Percentiles rank a stretch among this genome's conserved stretches.
Conservation (phyloP, 495 filamentous ascomycete genomes). For the Penicillium arizonense region DNA sequence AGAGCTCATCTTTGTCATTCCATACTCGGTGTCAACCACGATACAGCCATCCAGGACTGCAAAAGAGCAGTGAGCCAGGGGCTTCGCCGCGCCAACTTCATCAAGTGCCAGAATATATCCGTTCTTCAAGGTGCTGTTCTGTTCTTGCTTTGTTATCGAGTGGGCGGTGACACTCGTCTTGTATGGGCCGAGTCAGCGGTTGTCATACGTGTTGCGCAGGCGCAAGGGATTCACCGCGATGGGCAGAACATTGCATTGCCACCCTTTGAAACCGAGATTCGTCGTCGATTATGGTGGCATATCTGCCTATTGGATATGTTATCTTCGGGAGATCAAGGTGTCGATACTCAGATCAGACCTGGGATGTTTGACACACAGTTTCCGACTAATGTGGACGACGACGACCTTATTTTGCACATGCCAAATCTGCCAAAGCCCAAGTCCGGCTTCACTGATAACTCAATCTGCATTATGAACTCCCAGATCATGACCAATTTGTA, state of each 20-base stretch:
- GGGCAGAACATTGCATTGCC: slow-evolving; percentile 54
- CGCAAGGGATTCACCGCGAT: slow-evolving; percentile 71
- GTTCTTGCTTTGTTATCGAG: slow-evolving; percentile 58
- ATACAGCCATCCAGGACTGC: slow-evolving; percentile 52
- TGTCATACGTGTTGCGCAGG: slow-evolving; percentile 67
- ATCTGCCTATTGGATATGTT: slow-evolving; percentile 70
- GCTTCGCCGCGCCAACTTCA: slow-evolving; percentile 62
- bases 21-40: slow-evolving; percentile 5
- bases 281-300: slow-evolving; percentile 76
- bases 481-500: slow-evolving; percentile 45
- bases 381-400: slow-evolving; percentile 68
- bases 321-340: slow-evolving; percentile 72
- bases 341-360: slow-evolving; percentile 63
- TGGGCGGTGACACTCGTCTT: slow-evolving; percentile 54
- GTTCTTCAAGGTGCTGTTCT: slow-evolving; percentile 69
- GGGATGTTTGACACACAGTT: slow-evolving; percentile 62
- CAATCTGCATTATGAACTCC: slow-evolving; percentile 63
- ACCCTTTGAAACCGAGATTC: slow-evolving; percentile 73
- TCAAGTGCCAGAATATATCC: slow-evolving; percentile 61
- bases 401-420: slow-evolving; percentile 59
- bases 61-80: slow-evolving; percentile 67
- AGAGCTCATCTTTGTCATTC: slow-evolving; percentile 25
- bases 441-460: slow-evolving; percentile 66
- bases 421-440: slow-evolving; percentile 49
- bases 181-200: slow-evolving; percentile 60